phyloP scores from a whole-genome alignment of 495 filamentous ascomycete genomes.

The Parathielavia appendiculata region DNA sequence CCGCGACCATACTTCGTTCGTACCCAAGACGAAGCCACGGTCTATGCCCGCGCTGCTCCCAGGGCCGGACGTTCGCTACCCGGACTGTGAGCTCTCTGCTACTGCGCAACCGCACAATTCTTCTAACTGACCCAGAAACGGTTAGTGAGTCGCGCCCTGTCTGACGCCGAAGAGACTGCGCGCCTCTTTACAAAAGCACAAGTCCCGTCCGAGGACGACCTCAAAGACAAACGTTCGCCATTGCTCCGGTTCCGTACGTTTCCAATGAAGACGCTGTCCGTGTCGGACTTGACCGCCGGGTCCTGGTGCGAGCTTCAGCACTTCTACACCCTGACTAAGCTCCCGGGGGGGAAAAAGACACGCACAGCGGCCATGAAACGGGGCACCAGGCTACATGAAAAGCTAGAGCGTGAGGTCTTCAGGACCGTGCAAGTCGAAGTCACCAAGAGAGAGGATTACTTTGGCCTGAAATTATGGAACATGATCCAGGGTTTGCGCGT shows the following conservation, averaged over 20 bases:
- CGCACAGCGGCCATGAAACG: constrained; percentile 76
- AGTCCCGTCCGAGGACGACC: neutral
- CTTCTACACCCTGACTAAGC: constrained; percentile 71
- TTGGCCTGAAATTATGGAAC: constrained; percentile 87
- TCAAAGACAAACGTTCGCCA: constrained; percentile 38
- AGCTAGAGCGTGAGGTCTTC: constrained; percentile 79
- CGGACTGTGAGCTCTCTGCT: constrained; percentile 45
- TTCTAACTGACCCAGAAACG: constrained; percentile 46
- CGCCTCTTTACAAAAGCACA: neutral
- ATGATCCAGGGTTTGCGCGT: constrained; percentile 77
- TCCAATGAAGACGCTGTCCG: constrained; percentile 76
- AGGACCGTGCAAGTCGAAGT: constrained; percentile 65
- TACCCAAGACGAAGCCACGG: constrained; percentile 18
- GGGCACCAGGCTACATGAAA: constrained; percentile 72
- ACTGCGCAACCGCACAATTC: constrained; percentile 4
- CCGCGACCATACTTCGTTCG: constrained; percentile 15
- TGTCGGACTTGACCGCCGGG: constrained; percentile 81
- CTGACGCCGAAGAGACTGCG: constrained; percentile 10
- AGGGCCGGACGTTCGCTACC: constrained; percentile 34
- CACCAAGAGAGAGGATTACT: constrained; percentile 71
- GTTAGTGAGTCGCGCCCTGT: constrained; percentile 55
- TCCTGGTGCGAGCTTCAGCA: constrained; percentile 97
- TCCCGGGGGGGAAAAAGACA: constrained; percentile 61
- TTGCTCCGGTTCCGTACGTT: constrained; percentile 69
- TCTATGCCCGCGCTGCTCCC: constrained; percentile 8